Percentiles rank a stretch among this genome's conserved stretches.
phyloP scores from a whole-genome alignment of 306 rosid genomes.

The Astragalus membranaceus region DNA sequence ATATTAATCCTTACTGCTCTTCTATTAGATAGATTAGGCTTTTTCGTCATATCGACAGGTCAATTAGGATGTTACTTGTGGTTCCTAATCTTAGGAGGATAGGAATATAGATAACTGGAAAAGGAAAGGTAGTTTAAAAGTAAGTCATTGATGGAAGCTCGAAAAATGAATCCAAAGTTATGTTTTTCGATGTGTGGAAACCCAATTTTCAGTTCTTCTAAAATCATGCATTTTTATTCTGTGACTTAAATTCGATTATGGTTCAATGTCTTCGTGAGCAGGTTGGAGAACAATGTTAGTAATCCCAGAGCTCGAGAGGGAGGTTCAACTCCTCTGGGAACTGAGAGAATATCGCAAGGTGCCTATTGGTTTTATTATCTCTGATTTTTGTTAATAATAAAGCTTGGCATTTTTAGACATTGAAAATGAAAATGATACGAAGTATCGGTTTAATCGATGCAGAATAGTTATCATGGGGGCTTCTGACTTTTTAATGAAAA shows the following conservation, averaged over 20 bases:
- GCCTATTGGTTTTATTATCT: neutral
- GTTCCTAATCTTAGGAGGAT: neutral
- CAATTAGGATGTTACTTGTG: neutral
- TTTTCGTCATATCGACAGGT: neutral
- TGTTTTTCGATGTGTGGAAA: neutral
- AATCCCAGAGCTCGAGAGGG: conserved; percentile 91
- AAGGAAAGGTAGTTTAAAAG: neutral
- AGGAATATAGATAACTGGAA: neutral
- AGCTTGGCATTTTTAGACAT: neutral
- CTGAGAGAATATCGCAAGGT: conserved; percentile 83
- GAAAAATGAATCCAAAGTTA: neutral
- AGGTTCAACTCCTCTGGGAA: conserved; percentile 79
- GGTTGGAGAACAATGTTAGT: conserved; percentile 99
- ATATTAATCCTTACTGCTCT: conserved; percentile 15
- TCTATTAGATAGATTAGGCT: neutral
- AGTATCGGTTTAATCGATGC: neutral
- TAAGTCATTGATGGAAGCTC: neutral
- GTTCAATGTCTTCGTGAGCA: conserved; percentile 25
- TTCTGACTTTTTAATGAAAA: neutral
- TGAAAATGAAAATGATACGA: neutral
- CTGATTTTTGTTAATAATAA: neutral
- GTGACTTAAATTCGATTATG: conserved; percentile 1
- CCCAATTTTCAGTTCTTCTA: neutral
- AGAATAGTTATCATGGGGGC: neutral
- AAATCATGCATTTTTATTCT: neutral